Base-by-base conservation (phyloP, 2,329 filamentous ascomycete species). In the Fusarium marasasianum region DNA sequence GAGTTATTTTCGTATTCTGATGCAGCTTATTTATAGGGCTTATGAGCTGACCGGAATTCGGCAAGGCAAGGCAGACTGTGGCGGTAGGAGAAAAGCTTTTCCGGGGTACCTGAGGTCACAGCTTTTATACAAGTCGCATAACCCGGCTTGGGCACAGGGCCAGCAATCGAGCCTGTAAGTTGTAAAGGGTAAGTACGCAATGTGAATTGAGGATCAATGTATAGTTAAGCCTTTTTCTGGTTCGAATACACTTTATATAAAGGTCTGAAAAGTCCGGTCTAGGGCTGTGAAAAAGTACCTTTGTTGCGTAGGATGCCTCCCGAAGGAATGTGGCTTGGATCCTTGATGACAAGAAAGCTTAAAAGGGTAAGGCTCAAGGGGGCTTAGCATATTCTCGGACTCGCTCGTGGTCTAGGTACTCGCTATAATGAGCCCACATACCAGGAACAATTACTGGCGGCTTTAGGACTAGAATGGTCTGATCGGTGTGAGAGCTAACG, bases 201-300 rank as follows among this genome's bases (percentile, higher is more conserved):
- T 35, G 14, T 35, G 33, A 15, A 15, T 15, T 35, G 14, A 35
- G 14, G 33, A 35, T 35, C 14, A 15, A 35, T 15, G 33, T 35
- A 35, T 35, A 35, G 14, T 35, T 35, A 3, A 35, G 33, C 33
- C 14, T 35, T 35, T 37, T 55, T 29, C 18, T 29, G 24, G 4
- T 1, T 1, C 4, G 4, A 0, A 22, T 13, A 1, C 2, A 11
- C 10, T 13, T n/a, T 3, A 29, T 13, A 22, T 13, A 1, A 38
- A 40, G 14, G 10, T 26, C 51, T 7, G 2, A 29, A 54, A 2
- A 7, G 14, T 22, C 51, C 14, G 11, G 24, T 7, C 12, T 29
- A 38, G 20, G 24, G 35, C 24, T 40, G 14, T 18, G 8, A 54
- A 54, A 54, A 22, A 22, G 18, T 3, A 29, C 3, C 7, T 17